Base-by-base conservation (phyloP, 208 protist genomes). In the Trypanosoma avium region DNA sequence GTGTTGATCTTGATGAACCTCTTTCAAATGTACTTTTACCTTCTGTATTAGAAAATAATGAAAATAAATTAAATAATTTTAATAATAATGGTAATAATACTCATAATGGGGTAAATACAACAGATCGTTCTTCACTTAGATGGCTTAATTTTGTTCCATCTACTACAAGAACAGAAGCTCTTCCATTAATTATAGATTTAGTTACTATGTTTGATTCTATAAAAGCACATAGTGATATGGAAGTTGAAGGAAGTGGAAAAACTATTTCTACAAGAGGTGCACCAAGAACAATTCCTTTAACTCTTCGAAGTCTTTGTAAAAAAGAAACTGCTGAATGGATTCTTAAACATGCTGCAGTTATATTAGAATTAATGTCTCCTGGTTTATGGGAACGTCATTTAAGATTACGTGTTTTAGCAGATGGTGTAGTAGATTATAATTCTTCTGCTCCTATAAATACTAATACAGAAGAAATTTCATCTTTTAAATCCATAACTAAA, bases 141-240 rank as follows among this genome's bases (percentile, higher is more conserved):
- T 87, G 79, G 84, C 42, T 90, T 7, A 67, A 66, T 13, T 68
- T 78, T 54, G 67, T 85, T 24, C 71, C 84, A 17, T 26, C 53
- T 6, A 74, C 75, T 32, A 72, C 73, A 47, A 74, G 78, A 35
- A 59, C 64, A 22, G 73, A 81, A n/a, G 68, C 81, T 30, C 36
- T 93, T 21, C 69, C 57, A 17, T 67, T 81, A 27, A 61, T 86
- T 53, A 36, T 82, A 33, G 82, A 84, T 65, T 74, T 94, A 13
- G 62, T 94, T 33, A 55, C 60, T 17, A 70, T 91, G 47, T 86
- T 73, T 73, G 88, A 94, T 62, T 88, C 82, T 67, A 88, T 86
- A 60, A 67, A 65, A 15, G 88, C 84, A 0, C 88, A 94, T 70
- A 91, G 77, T 68, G 88, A 94, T 36, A 77, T 72, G 26, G 75